Percentiles rank a stretch among this genome's conserved stretches.
Evolutionary conservation across 192 early-diverging fungal genomes (phyloP).

Genomic region (Backusella westeae): DNA sequence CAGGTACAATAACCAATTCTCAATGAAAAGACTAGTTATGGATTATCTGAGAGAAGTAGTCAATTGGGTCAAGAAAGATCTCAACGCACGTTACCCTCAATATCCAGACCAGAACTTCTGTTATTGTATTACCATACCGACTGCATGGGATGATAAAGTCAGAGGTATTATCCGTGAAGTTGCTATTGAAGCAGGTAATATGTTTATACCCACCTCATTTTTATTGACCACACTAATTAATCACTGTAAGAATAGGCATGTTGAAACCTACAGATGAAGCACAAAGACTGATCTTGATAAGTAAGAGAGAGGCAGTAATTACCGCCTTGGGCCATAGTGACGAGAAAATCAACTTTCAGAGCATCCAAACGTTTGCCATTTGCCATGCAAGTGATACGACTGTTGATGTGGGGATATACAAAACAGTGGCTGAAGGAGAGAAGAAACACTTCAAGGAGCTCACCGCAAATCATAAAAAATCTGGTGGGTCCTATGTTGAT

Average conservation of each 20-base stretch:
- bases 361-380: constrained; percentile 45
- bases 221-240: not conserved
- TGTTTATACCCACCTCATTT: not conserved
- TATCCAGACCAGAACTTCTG: not conserved
- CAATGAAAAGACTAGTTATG: constrained; percentile 32
- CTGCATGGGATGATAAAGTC: constrained; percentile 46
- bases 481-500: constrained; percentile 45
- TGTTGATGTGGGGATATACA: constrained; percentile 47
- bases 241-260: constrained; percentile 1
- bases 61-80: not conserved
- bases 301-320: constrained; percentile 25
- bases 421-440: constrained; percentile 22
- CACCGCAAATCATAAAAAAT: constrained; percentile 40
- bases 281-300: constrained; percentile 32
- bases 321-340: constrained; percentile 42
- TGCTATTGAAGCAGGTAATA: constrained; percentile 35
- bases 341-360: constrained; percentile 16
- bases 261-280: constrained; percentile 37
- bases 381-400: constrained; percentile 47
- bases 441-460: constrained; percentile 35
- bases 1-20: constrained; percentile 40
- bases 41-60: not conserved
- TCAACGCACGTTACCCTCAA: not conserved
- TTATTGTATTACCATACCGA: constrained; percentile 46
- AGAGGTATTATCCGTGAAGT: constrained; percentile 44